Conservation (phyloP, 192 early-diverging fungal genomes). For the Coemansia sp. region DNA sequence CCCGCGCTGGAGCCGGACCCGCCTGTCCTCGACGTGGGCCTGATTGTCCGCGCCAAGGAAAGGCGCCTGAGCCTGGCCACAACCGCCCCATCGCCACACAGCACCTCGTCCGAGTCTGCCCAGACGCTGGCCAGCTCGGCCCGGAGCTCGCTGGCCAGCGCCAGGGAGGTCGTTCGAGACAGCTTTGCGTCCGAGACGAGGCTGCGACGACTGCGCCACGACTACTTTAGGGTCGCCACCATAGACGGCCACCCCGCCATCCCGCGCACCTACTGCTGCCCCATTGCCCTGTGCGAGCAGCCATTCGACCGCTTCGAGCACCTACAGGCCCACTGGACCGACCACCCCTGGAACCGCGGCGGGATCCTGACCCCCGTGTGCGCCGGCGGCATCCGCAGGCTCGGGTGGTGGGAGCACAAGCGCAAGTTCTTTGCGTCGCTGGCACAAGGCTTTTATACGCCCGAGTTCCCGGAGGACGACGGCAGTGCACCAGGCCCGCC, state of each 20-base stretch:
- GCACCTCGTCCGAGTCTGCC: slow-evolving; percentile 2
- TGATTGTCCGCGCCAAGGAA: slow-evolving; percentile 31
- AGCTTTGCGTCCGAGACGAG: background rate
- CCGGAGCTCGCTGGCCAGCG: background rate
- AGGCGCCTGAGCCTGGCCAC: background rate
- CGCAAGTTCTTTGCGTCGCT: slow-evolving; percentile 32
- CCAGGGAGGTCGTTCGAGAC: background rate
- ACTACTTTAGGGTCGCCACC: slow-evolving; percentile 35
- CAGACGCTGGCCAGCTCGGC: slow-evolving; percentile 1
- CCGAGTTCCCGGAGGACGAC: slow-evolving; percentile 24
- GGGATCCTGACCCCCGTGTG: slow-evolving; percentile 38
- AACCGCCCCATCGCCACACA: slow-evolving; percentile 3
- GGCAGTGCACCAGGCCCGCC: background rate
- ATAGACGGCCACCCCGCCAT: slow-evolving; percentile 28
- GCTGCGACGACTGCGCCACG: slow-evolving; percentile 22
- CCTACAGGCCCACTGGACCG: slow-evolving; percentile 32
- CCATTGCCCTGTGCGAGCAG: slow-evolving; percentile 19
- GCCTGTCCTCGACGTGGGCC: slow-evolving; percentile 25
- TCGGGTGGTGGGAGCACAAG: slow-evolving; percentile 44
- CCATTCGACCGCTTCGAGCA: slow-evolving; percentile 20
- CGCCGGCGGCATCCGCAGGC: slow-evolving; percentile 25
- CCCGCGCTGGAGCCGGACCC: slow-evolving; percentile 2
- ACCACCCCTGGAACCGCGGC: slow-evolving; percentile 39
- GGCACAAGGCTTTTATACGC: slow-evolving; percentile 4
- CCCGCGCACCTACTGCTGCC: slow-evolving; percentile 13